phyloP scores from a whole-genome alignment of 1,284 basidiomycete species.

The Schizophyllum amplum region DNA sequence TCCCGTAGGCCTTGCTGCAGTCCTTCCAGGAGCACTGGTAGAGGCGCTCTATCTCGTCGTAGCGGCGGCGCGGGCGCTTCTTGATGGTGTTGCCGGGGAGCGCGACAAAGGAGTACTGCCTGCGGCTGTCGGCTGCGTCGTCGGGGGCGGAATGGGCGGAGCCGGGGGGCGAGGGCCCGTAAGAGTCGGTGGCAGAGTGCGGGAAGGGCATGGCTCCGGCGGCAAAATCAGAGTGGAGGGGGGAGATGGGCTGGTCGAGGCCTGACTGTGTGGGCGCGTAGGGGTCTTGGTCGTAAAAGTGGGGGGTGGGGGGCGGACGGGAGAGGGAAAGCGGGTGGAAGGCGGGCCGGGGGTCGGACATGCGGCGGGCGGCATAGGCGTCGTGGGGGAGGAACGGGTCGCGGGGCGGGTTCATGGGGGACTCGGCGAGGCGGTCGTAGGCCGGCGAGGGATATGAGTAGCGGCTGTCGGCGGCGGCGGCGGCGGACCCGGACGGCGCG shows the following conservation, averaged over 20 bases:
- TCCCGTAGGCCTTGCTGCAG: slow-evolving; percentile 82
- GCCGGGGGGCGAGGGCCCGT: slow-evolving; percentile 48
- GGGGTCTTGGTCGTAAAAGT: slow-evolving; percentile 20
- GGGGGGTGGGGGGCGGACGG: slow-evolving; percentile 14
- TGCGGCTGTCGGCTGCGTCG: slow-evolving; percentile 29
- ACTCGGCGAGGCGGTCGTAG: slow-evolving; percentile 9
- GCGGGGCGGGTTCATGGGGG: not conserved
- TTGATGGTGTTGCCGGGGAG: slow-evolving; percentile 72
- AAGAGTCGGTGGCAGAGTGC: slow-evolving; percentile 34
- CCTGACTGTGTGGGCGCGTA: slow-evolving; percentile 33
- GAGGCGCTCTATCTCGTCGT: slow-evolving; percentile 89
- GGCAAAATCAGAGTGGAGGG: slow-evolving; percentile 25
- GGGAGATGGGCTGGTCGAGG: slow-evolving; percentile 26
- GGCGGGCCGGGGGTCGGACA: slow-evolving; percentile 46
- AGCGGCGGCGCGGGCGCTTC: slow-evolving; percentile 76
- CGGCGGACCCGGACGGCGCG: slow-evolving; percentile 10
- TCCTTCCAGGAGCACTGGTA: slow-evolving; percentile 81
- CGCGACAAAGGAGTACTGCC: slow-evolving; percentile 76
- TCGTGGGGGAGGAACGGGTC: slow-evolving; percentile 11
- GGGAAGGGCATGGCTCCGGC: slow-evolving; percentile 28
- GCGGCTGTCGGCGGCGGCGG: slow-evolving; percentile 23
- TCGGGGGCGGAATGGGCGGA: slow-evolving; percentile 42
- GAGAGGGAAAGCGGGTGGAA: slow-evolving; percentile 18
- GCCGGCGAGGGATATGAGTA: slow-evolving; percentile 15
- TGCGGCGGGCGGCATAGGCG: slow-evolving; percentile 40